Base-by-base conservation (phyloP, 139 green algal genomes). In the Volvox africanus region DNA sequence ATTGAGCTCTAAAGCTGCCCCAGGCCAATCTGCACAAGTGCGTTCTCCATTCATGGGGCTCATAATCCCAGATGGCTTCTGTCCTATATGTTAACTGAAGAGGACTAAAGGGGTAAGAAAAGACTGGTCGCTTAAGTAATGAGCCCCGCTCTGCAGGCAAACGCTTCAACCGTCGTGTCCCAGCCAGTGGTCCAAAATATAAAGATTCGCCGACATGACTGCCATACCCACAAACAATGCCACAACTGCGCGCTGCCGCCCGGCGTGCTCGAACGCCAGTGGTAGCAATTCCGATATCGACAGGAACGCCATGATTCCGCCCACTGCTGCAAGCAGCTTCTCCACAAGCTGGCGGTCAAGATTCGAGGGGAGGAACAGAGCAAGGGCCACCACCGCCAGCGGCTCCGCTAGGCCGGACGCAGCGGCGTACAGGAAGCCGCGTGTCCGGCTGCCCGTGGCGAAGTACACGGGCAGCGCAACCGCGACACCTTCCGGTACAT, bases 391-490 rank as follows among this genome's bases (percentile, higher is more conserved):
- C 24, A 97, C 95, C 44, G 94, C 95, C 18, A 95, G 79, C 0
- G 95, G 95, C 92, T 97, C 95, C 65, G 95, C 95, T 22, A 97
- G 78, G 6, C 95, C 94, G 35, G 82, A 78, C 0, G 90, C 28
- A 16, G 86, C 84, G n/a, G 94, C 94, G 80, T 93, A 95, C 80
- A 95, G 89, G 87, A 97, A 95, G 69, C 95, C 95, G 5, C 89
- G 68, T 89, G 82, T 90, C 24, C 88, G 75, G 22, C 75, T 89
- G 50, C 92, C 92, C 0, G 97, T 99, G 17, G 97, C 96, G 86
- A 97, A 99, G 93, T 98, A 99, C 35, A 99, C 95, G 12, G 98
- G 98, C 92, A 99, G 94, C 18, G 98, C 97, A 19, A 99, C 93
- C 28, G 87, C 96, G 5, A 98, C 92, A 75, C 97, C 97, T 86